A percentile compares a stretch with the other conserved stretches of the same genome.
phyloP scores from a whole-genome alignment of 2,329 filamentous ascomycete genomes.

The Colletotrichum sp. region DNA sequence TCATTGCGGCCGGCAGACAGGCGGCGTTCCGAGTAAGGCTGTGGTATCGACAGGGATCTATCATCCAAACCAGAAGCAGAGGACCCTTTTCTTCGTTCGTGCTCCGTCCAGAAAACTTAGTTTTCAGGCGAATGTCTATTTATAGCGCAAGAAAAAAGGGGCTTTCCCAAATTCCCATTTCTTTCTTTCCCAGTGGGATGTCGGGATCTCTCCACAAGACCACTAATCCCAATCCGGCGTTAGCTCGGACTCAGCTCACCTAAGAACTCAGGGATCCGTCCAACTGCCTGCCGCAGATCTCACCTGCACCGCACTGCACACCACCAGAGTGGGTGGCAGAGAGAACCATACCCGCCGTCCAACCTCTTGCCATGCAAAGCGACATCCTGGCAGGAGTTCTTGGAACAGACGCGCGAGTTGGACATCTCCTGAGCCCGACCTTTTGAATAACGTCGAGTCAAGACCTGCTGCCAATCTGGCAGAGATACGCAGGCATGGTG shows the following conservation, averaged over 20 bases:
- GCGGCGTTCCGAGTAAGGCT: neutral
- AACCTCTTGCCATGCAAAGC: neutral
- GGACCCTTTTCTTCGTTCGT: neutral
- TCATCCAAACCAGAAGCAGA: neutral
- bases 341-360: neutral
- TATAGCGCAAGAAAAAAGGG: neutral
- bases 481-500: neutral
- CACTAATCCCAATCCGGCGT: neutral
- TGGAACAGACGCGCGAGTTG: neutral
- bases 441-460: neutral
- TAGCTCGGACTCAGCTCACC: slow-evolving; percentile 1
- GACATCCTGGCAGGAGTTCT: neutral
- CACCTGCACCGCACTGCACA: neutral
- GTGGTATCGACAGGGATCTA: neutral
- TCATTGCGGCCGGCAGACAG: neutral
- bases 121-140: slow-evolving; percentile 1
- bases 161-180: neutral
- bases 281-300: neutral
- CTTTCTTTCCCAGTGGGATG: neutral
- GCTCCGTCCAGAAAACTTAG: neutral
- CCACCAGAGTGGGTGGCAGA: neutral
- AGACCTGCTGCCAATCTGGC: neutral
- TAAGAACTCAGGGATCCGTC: neutral
- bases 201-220: neutral
- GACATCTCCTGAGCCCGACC: neutral